phyloP scores from a whole-genome alignment of 257 asterid genomes.

The Echium plantagineum region DNA sequence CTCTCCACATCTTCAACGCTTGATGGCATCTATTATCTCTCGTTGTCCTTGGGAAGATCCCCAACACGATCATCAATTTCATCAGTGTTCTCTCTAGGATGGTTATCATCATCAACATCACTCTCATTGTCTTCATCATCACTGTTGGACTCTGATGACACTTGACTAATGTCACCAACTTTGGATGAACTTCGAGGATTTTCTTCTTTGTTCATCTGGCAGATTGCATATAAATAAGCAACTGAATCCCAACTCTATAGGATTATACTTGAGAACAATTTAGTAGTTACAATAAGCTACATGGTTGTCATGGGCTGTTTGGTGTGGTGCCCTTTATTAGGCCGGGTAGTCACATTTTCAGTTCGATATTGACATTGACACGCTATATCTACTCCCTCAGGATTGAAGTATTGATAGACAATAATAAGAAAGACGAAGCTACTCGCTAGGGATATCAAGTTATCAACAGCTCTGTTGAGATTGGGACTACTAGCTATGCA shows the following conservation, averaged over 20 bases:
- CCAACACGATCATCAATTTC: not conserved
- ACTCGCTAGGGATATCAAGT: too few species aligned
- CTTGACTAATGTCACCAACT: conserved; percentile 37
- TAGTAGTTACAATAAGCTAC: too few species aligned
- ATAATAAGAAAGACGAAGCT: not conserved
- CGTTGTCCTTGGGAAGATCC: not conserved
- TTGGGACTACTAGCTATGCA: too few species aligned
- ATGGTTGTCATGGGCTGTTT: too few species aligned
- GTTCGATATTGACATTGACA: conserved; percentile 3
- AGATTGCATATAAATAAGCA: conserved; percentile 8
- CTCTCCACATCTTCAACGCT: not conserved
- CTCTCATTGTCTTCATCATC: conserved; percentile 26
- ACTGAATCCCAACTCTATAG: not conserved
- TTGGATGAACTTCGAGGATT: conserved; percentile 29
- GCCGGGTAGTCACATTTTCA: conserved; percentile 3
- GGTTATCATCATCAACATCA: conserved; percentile 21
- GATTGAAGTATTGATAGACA: not conserved
- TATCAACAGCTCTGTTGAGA: too few species aligned
- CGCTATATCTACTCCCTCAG: not conserved
- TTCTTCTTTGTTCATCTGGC: conserved; percentile 67
- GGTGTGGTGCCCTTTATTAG: not conserved
- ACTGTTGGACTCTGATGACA: conserved; percentile 22
- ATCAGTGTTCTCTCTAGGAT: conserved; percentile 9
- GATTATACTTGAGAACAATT: too few species aligned
- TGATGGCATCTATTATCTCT: not conserved